Evolutionary conservation across 2,329 filamentous ascomycete species (phyloP).

Genomic region (Magnaporthiopsis poae): DNA sequence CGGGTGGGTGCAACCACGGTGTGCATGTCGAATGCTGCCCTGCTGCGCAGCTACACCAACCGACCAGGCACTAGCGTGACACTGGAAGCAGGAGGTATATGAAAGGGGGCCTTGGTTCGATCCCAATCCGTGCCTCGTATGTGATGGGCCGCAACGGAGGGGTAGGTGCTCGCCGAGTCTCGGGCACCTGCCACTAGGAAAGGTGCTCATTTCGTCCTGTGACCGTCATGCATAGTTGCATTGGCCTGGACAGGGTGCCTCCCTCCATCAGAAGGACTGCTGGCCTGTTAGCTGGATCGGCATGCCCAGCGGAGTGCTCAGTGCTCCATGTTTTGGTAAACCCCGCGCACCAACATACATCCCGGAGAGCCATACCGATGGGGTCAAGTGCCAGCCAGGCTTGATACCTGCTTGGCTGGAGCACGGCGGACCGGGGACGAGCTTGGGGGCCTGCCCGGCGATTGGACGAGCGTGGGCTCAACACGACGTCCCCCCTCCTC

Average conservation of each 20-base stretch:
- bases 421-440: not conserved
- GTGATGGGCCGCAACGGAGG: not conserved
- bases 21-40: not conserved
- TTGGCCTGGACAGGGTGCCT: not conserved
- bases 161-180: not conserved
- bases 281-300: not conserved
- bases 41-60: not conserved
- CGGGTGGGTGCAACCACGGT: not conserved
- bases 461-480: not conserved
- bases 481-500: not conserved
- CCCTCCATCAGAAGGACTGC: not conserved
- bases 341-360: not conserved
- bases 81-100: not conserved
- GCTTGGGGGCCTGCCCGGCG: not conserved
- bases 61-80: not conserved
- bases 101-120: not conserved
- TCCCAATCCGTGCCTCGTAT: not conserved
- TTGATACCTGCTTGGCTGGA: not conserved
- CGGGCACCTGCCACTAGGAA: not conserved
- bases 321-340: not conserved
- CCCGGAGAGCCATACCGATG: not conserved
- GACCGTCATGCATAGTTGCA: not conserved
- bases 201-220: not conserved
- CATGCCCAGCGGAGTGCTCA: not conserved
- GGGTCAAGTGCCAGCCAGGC: not conserved